Conservation (phyloP, 1,139 yeast species). For the Schwanniomyces etchellsii region DNA sequence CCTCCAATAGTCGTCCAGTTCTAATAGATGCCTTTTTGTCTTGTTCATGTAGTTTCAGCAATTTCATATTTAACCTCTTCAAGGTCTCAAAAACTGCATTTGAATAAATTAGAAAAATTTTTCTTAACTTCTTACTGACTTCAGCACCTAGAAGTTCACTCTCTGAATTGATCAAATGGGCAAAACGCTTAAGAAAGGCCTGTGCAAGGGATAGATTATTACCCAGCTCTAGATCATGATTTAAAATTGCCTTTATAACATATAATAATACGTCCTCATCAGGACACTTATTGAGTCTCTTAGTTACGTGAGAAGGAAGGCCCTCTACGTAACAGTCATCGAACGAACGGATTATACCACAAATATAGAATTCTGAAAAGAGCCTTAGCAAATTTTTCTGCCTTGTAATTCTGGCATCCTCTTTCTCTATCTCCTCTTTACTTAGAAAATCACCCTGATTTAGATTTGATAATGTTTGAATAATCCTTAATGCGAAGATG, state of each 20-base stretch:
- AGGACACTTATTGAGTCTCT: constrained; percentile 14
- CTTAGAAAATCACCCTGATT: constrained; percentile 42
- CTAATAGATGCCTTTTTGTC: constrained; percentile 55
- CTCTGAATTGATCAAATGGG: constrained; percentile 12
- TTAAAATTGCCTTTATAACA: constrained; percentile 50
- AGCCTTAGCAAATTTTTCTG: constrained; percentile 51
- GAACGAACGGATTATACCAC: constrained; percentile 49
- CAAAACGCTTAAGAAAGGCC: constrained; percentile 48
- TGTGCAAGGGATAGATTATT: constrained; percentile 41
- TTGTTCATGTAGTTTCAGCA: constrained; percentile 29
- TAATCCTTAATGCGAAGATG: constrained; percentile 3
- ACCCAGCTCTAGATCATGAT: constrained; percentile 45
- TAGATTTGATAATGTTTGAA: constrained; percentile 24
- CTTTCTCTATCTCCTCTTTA: constrained; percentile 19
- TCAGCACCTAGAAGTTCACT: constrained; percentile 10
- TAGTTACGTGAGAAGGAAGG: constrained; percentile 18
- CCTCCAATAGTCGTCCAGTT: constrained; percentile 61
- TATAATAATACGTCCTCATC: constrained; percentile 39
- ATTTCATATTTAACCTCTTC: constrained; percentile 24
- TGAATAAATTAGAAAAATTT: constrained; percentile 43
- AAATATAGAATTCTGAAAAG: constrained; percentile 56
- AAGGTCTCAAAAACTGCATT: constrained; percentile 38
- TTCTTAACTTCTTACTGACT: constrained; percentile 11
- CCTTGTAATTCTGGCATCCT: constrained; percentile 39
- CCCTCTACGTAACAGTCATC: constrained; percentile 26